Base-by-base conservation (phyloP, 768 basidiomycete genomes). In the Phlebiopsis gigantea region DNA sequence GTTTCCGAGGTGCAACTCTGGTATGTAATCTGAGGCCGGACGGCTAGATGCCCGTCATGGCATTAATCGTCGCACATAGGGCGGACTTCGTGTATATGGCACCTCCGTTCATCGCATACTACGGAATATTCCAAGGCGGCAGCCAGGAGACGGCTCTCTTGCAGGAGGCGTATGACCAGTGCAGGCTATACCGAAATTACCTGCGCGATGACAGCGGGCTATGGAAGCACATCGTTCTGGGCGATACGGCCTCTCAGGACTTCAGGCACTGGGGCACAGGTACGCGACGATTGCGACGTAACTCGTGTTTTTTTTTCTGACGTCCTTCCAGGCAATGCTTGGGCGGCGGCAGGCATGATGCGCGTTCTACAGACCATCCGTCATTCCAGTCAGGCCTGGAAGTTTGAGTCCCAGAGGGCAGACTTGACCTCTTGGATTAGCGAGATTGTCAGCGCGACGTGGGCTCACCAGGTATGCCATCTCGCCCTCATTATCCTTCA, bases 261-360 rank as follows among this genome's bases (percentile, higher is more conserved):
- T 47, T 62, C 24, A 77, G 74, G 0, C 79, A 82, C 61, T 85
- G 83, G 84, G 76, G 76, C 1, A 84, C 84, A 54, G 84, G 84
- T 71, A 31, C 26, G 67, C 58, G 26, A 7, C 10, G 29, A 14
- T 15, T 39, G 17, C 34, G 2, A 17, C 41, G 12, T 39, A 8
- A 1, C 12, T 48, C 29, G 19, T 28, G 17, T 6, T 19, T 39
- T 5, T 14, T 19, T 61, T 15, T 55, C 53, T 26, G 19, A 47
- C 10, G 9, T 55, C 9, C n/a, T 24, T 41, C 8, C 46, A 43
- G 82, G 83, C 2, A 90, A 89, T 60, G 85, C 73, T 0, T 89
- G 88, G 88, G 87, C 85, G 0, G 84, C 84, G 1, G 80, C 79
- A 0, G 84, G 86, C 3, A 84, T 85, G 76, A 68, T 82, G 25